Percentiles rank a stretch among this genome's conserved stretches.
Conservation (phyloP, 2,329 filamentous ascomycete species). For the Lojkania enalia region DNA sequence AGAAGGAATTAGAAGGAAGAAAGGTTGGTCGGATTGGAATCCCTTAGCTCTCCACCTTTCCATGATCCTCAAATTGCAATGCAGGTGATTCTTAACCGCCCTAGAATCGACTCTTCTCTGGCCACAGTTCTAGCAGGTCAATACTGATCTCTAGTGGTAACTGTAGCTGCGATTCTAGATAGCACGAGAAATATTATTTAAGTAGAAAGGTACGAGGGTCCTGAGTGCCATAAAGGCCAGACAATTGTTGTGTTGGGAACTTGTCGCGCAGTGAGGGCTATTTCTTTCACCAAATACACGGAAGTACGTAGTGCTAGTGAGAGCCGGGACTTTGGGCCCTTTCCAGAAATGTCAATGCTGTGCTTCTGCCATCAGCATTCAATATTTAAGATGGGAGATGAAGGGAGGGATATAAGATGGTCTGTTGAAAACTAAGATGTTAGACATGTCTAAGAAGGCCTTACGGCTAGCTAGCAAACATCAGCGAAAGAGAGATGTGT, state of each 20-base stretch:
- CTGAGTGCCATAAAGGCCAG: slow-evolving; percentile 34
- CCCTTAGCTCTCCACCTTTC: slow-evolving; percentile 31
- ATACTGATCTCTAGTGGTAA: slow-evolving; percentile 30
- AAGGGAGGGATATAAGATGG: too few species aligned
- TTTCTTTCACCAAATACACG: slow-evolving; percentile 37
- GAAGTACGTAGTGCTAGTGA: slow-evolving; percentile 37
- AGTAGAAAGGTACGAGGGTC: slow-evolving; percentile 37
- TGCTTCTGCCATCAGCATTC: not conserved
- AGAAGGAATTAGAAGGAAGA: slow-evolving; percentile 27
- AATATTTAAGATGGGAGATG: not conserved
- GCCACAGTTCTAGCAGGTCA: slow-evolving; percentile 37
- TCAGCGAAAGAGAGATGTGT: not conserved
- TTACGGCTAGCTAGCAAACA: not conserved
- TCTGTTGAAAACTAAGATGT: not conserved
- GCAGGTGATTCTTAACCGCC: slow-evolving; percentile 18
- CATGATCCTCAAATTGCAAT: slow-evolving; percentile 18
- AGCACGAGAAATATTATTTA: slow-evolving; percentile 37
- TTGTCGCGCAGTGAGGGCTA: slow-evolving; percentile 24
- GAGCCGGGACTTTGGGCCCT: slow-evolving; percentile 32
- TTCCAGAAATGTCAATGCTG: slow-evolving; percentile 30
- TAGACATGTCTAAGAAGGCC: not conserved
- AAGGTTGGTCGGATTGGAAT: slow-evolving; percentile 34
- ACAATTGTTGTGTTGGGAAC: slow-evolving; percentile 38
- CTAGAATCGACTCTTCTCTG: not conserved
- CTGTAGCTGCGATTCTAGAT: slow-evolving; percentile 35